Conservation (phyloP, 2,329 filamentous ascomycete species). For the Aspergillus spinulosporus region DNA sequence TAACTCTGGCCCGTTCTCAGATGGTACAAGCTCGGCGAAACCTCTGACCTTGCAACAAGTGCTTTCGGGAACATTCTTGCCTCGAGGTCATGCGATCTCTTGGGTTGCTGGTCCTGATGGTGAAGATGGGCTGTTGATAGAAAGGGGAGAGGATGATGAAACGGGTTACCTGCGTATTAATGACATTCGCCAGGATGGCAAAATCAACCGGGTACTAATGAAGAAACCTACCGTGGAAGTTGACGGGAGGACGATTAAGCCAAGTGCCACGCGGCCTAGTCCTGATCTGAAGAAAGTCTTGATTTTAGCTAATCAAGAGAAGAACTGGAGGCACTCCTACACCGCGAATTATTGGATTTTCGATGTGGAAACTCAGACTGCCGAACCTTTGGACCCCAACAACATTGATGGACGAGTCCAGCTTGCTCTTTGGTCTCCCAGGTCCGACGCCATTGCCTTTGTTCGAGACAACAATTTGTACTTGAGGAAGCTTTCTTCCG, state of each 20-base stretch:
- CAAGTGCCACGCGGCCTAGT: slow-evolving; percentile 70
- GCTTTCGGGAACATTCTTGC: slow-evolving; percentile 40
- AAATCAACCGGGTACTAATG: slow-evolving; percentile 69
- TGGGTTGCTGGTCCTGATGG: slow-evolving; percentile 51
- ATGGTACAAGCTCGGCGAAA: slow-evolving; percentile 40
- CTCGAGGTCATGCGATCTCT: slow-evolving; percentile 43
- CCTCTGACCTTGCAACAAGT: slow-evolving; percentile 47
- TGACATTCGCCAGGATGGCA: slow-evolving; percentile 65
- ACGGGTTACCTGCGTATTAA: slow-evolving; percentile 82
- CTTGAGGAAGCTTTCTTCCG: slow-evolving; percentile 65
- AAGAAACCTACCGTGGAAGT: slow-evolving; percentile 64
- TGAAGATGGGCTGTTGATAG: slow-evolving; percentile 78
- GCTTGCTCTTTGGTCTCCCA: slow-evolving; percentile 85
- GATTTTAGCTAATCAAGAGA: slow-evolving; percentile 68
- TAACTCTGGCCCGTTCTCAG: slow-evolving; percentile 32
- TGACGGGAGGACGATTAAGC: slow-evolving; percentile 56
- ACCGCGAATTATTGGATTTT: slow-evolving; percentile 88
- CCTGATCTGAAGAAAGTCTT: slow-evolving; percentile 83
- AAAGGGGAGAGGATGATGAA: slow-evolving; percentile 58
- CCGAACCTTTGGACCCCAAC: slow-evolving; percentile 72
- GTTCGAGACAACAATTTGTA: slow-evolving; percentile 89
- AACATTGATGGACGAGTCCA: slow-evolving; percentile 69
- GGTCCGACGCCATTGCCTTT: slow-evolving; percentile 84
- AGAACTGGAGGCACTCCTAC: slow-evolving; percentile 88
- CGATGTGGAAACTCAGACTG: slow-evolving; percentile 77